These are phyloP conservation scores for Oldenlandia corymbosa DNA, from an alignment of 257 asterid species.

Conservation along the genomic window DNA sequence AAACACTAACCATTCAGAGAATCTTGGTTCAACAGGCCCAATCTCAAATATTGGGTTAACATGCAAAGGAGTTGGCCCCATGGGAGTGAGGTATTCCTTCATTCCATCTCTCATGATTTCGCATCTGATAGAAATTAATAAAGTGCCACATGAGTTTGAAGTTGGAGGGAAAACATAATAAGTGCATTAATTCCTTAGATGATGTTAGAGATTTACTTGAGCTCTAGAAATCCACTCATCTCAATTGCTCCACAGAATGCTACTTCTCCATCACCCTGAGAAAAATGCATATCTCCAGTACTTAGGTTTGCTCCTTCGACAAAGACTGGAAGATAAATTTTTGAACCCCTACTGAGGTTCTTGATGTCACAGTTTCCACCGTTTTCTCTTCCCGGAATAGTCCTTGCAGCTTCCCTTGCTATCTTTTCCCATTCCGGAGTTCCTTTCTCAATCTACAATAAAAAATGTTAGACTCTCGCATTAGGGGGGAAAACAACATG, in stretches of 20 bases:
- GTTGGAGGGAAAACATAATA: neutral
- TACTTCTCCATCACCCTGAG: conserved; percentile 96
- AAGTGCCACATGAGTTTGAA: neutral
- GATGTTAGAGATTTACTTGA: conserved; percentile 53
- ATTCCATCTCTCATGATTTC: conserved; percentile 88
- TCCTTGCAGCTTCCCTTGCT: conserved; percentile 85
- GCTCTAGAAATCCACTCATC: conserved; percentile 98
- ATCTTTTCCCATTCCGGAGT: conserved; percentile 79
- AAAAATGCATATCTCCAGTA: conserved; percentile 96
- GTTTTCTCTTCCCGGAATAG: conserved; percentile 94
- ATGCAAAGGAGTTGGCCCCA: conserved; percentile 87
- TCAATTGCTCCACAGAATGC: conserved; percentile 95
- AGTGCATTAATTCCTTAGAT: neutral
- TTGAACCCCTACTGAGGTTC: conserved; percentile 89
- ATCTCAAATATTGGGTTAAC: conserved; percentile 94
- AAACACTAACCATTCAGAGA: conserved; percentile 92
- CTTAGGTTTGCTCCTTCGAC: conserved; percentile 97
- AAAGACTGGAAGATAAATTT: conserved; percentile 88
- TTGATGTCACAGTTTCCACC: conserved; percentile 96
- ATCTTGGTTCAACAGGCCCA: conserved; percentile 89
- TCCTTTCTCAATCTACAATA: conserved; percentile 61
- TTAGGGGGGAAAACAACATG: neutral
- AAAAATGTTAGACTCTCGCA: neutral
- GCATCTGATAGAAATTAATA: conserved; percentile 40
- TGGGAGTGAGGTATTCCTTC: conserved; percentile 91